Evolutionary conservation across 495 filamentous ascomycete species (phyloP), one percentile per base, ranked within the genome.

Genomic region (Penicillium crystallinum): DNA sequence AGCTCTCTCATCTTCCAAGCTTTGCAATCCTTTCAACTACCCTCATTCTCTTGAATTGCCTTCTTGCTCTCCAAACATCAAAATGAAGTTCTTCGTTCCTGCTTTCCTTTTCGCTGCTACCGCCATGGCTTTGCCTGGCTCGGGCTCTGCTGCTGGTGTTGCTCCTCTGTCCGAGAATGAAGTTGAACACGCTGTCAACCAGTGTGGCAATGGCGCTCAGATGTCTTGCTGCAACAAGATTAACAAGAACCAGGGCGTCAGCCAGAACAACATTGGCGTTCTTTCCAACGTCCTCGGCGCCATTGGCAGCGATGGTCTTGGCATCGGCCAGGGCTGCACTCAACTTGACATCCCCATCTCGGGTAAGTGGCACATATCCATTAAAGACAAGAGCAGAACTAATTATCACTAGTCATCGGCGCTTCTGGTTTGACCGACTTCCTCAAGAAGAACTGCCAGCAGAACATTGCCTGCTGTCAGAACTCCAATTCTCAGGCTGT

Each of bases 391-490:
- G 30, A 46, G 6, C 35, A 42, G 31, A n/a, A 8, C 38, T 55
- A 12, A 53, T 21, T 4, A 8, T 35, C 25, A 15, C 4, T 31
- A 59, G 56, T 59, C 7, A 38, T 61, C 33, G 57, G 57, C 19
- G 67, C 71, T 17, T 61, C 69, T 46, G 69, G 67, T 48, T 17
- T 75, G 10, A 37, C 58, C 18, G 63, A 72, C 52, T 52, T 75
- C 22, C 54, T 76, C 25, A 53, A 71, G 47, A 63, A 56, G 54
- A 71, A 76, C 60, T 77, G 75, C 71, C 73, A 75, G 62, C 71
- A 75, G 62, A 69, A 66, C 52, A 64, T 70, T 65, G 75, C 72
- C 49, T 77, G 75, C 66, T 77, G 75, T 67, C 70, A 77, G 64
- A 65, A 64, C 51, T 58, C 55, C 46, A 54, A 55, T 22, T 52